Conservation (phyloP, 345 rosid genomes). For the Kernera saxatilis region DNA sequence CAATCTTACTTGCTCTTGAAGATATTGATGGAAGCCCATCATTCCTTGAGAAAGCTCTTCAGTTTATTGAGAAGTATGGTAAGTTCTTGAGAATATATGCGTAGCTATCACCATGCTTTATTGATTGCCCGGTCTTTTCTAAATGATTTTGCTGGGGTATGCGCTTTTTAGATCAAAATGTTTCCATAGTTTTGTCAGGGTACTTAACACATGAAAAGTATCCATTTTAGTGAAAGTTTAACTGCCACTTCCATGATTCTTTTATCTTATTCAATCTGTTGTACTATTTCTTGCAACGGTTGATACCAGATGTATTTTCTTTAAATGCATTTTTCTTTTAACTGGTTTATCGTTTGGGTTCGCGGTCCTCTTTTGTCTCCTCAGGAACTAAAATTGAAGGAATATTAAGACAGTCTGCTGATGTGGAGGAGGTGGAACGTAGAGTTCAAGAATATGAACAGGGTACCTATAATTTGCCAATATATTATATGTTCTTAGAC, state of each 20-base stretch:
- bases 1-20: slow-evolving; percentile 96
- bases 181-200: neutral
- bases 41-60: slow-evolving; percentile 98
- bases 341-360: neutral
- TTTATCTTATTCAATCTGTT: neutral
- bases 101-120: neutral
- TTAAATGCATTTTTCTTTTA: neutral
- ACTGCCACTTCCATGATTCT: neutral
- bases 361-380: slow-evolving; percentile 16
- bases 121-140: neutral
- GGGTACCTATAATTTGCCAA: slow-evolving; percentile 41
- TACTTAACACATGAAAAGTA: neutral
- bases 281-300: neutral
- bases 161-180: neutral
- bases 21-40: slow-evolving; percentile 99
- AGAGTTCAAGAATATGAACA: slow-evolving; percentile 96
- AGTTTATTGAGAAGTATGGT: slow-evolving; percentile 89
- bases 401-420: slow-evolving; percentile 88
- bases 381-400: slow-evolving; percentile 89
- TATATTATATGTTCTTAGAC: slow-evolving; percentile 11
- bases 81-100: slow-evolving; percentile 23
- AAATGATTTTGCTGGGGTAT: neutral
- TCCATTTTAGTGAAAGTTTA: neutral
- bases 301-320: neutral
- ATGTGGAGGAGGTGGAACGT: slow-evolving; percentile 94